Base-by-base conservation (phyloP, 2,329 filamentous ascomycete genomes). In the Ophiostoma pallidulum region DNA sequence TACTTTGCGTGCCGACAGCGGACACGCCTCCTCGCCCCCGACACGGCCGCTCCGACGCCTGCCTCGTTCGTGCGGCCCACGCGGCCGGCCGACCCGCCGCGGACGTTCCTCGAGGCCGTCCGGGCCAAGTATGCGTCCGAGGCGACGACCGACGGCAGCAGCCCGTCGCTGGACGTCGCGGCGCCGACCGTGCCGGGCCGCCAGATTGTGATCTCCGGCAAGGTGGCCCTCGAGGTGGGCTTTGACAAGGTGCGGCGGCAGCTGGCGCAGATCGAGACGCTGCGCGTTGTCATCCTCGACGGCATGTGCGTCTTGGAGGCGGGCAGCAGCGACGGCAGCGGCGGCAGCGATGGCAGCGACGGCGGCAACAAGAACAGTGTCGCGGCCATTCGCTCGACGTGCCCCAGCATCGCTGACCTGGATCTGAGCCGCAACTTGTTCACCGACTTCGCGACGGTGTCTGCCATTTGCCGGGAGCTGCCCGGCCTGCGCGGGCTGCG, bases 141-240 rank as follows among this genome's bases (percentile, higher is more conserved):
- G 49, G 62, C 24, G 51, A 56, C 31, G 56, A 58, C 40, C 44
- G 50, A 40, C 52, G 66, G 12, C 62, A 66, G 22, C 8, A 39
- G 28, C 3, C 39, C 12, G 22, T 13, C 19, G 16, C 18, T 20
- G 12, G 35, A 26, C 9, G 13, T 18, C 2, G 16, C 29, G 3
- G 32, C 28, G 2, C 24, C 13, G 4, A 13, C 26, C 8, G 35
- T 16, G 19, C 44, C 41, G 18, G 26, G 39, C 24, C 45, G 41
- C 26, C 71, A 78, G 41, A 84, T 94, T 53, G 67, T 72, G 47
- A 83, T 73, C 73, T 94, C 71, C 67, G 86, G 65, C 32, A 97
- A 97, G 66, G 77, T 90, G 16, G 91, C 87, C 5, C 85, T 97
- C 66, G 91, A 97, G 66, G 79, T 97, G 29, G 92, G 92, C 26